Conservation (phyloP, 306 rosid genomes). For the Cucurbita ficifolia region DNA sequence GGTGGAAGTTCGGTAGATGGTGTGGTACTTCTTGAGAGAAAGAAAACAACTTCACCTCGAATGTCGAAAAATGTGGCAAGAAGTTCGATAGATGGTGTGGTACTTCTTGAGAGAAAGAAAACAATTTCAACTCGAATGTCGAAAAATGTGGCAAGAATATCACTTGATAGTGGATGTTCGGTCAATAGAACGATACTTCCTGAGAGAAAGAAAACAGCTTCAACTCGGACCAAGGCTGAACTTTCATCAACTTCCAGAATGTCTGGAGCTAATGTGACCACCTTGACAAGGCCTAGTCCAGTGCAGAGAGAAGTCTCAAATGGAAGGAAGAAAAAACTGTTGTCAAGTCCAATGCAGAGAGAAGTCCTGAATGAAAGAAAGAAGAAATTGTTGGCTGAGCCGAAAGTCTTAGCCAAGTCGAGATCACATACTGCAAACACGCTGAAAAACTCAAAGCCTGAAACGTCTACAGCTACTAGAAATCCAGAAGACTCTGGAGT, state of each 20-base stretch:
- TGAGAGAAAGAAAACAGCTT: slow-evolving; percentile 13
- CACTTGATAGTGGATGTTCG: slow-evolving; percentile 12
- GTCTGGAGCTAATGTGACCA: slow-evolving; percentile 1
- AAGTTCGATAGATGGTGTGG: slow-evolving; percentile 11
- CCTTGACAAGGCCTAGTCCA: background rate
- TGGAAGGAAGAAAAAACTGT: slow-evolving; percentile 22
- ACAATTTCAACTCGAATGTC: slow-evolving; percentile 1
- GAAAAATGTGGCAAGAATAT: slow-evolving; percentile 18
- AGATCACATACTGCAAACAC: slow-evolving; percentile 14
- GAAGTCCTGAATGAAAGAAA: slow-evolving; percentile 17
- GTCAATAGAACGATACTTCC: slow-evolving; percentile 15
- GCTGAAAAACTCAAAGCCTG: slow-evolving; percentile 21
- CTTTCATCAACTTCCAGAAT: slow-evolving; percentile 20
- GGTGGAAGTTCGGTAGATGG: slow-evolving; percentile 15
- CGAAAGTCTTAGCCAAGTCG: slow-evolving; percentile 15
- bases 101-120: slow-evolving; percentile 19
- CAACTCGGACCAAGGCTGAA: slow-evolving; percentile 8
- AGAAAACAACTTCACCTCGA: slow-evolving; percentile 5
- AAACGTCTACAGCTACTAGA: slow-evolving; percentile 19
- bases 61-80: no score
- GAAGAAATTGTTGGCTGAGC: slow-evolving; percentile 24
- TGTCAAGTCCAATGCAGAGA: slow-evolving; percentile 10
- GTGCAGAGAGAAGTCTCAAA: slow-evolving; percentile 9
- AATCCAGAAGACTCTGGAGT: slow-evolving; percentile 17
- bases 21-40: slow-evolving; percentile 13